These are phyloP conservation scores for Arthrocladium fulminans DNA, from an alignment of 2,329 filamentous ascomycete species.

Conservation along the genomic window DNA sequence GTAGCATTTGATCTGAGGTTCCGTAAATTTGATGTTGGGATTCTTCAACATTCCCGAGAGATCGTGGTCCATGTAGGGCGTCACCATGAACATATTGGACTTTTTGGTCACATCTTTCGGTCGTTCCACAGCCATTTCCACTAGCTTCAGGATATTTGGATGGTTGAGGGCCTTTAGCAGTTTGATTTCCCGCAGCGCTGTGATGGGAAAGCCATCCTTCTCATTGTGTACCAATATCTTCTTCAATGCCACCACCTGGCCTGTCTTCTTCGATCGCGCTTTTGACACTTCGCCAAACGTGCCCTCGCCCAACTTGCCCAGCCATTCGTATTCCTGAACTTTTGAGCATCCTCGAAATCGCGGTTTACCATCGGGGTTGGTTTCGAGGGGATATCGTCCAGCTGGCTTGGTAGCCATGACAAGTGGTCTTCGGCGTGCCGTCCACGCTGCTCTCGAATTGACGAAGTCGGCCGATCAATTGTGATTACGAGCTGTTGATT, in stretches of 20 bases:
- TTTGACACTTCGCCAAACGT: slow-evolving; percentile 95
- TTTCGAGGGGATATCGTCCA: slow-evolving; percentile 36
- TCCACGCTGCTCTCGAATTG: background rate
- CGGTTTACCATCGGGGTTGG: slow-evolving; percentile 37
- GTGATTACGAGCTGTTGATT: background rate
- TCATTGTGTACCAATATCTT: slow-evolving; percentile 99
- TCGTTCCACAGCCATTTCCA: slow-evolving; percentile 92
- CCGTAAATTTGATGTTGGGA: slow-evolving; percentile 74
- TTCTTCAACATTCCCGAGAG: slow-evolving; percentile 96
- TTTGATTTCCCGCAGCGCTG: slow-evolving; percentile 93
- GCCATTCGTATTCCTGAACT: slow-evolving; percentile 32
- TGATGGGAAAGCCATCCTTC: slow-evolving; percentile 99
- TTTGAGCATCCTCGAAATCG: slow-evolving; percentile 74
- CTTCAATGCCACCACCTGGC: slow-evolving; percentile 76
- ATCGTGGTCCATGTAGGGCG: slow-evolving; percentile 97
- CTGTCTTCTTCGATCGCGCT: slow-evolving; percentile 65
- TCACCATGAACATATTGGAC: slow-evolving; percentile 95
- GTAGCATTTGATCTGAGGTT: slow-evolving; percentile 95
- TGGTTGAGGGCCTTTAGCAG: slow-evolving; percentile 92
- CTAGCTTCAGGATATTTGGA: slow-evolving; percentile 72
- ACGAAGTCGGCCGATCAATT: background rate
- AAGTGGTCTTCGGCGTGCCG: background rate
- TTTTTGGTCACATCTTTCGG: slow-evolving; percentile 66
- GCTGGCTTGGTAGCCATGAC: slow-evolving; percentile 6
- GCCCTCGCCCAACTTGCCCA: slow-evolving; percentile 66